Base-by-base conservation (phyloP, 169 alveolate species). In the Neospora caninum region DNA sequence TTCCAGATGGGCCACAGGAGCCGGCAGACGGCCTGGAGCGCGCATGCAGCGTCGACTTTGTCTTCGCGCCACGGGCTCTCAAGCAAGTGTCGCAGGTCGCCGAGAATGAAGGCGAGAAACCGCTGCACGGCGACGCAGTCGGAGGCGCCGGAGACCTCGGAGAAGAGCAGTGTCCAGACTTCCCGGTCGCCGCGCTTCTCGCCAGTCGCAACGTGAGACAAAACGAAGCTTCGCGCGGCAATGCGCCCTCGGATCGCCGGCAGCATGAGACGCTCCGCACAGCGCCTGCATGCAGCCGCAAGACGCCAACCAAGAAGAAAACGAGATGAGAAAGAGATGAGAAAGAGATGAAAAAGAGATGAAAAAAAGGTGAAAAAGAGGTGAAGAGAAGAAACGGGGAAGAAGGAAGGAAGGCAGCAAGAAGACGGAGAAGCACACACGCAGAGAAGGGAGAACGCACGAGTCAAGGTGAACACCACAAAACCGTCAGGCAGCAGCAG, bases 101-200 rank as follows among this genome's bases (percentile, higher is more conserved):
- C 41, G 41, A 42, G 29, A 36, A 82, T 82, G 67, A 38, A 27
- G 18, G 27, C 4, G 67, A 82, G 89, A 82, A 41, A 82, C 38
- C 89, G 89, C 69, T 82, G 89, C 9, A 82, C 89, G 0, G 89
- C 67, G 4, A 42, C 89, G 67, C 67, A 82, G 89, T 36, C 64
- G 36, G 89, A 38, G 7, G 64, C 27, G 13, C 54, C 89, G 25
- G 64, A 38, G 16, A 38, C 64, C 89, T 82, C 89, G 6, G 38
- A 31, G 29, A 22, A 82, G 29, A 82, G 43, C 89, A 39, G 89
- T 49, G 10, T 27, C 89, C 89, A 82, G 7, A 82, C 13, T 20
- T 43, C 89, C 34, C 67, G 89, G 38, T 7, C 38, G 39, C 13
- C 39, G n/a, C 45, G 43, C n/a, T 20, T n/a, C 43, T 43, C 34